Conservation (phyloP, 768 basidiomycete genomes). For the Punctularia strigosozonata region DNA sequence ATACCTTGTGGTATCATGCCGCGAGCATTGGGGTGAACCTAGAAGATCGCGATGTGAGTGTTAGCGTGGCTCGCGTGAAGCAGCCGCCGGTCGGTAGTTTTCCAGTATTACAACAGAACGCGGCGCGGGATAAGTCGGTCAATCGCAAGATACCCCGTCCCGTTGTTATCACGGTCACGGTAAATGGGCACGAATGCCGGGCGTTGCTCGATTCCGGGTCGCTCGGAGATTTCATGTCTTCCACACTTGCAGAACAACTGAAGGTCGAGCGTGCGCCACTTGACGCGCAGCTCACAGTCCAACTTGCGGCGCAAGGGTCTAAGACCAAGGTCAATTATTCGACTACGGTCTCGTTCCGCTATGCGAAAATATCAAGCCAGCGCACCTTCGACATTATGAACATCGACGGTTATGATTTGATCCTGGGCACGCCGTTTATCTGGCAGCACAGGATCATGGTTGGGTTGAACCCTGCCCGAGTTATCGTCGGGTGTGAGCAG, state of each 20-base stretch:
- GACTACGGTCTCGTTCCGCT: constrained; percentile 8
- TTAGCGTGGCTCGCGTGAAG: too few relatives aligned
- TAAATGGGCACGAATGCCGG: constrained; percentile 4
- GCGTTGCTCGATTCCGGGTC: constrained; percentile 9
- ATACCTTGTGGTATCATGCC: too few relatives aligned
- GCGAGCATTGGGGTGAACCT: too few relatives aligned
- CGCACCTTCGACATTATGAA: constrained; percentile 16
- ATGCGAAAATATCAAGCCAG: background rate
- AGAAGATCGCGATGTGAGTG: too few relatives aligned
- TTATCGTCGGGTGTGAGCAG: constrained; percentile 11
- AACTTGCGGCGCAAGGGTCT: constrained; percentile 25
- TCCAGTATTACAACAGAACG: too few relatives aligned
- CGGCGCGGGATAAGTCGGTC: too few relatives aligned
- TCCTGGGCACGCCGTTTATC: constrained; percentile 21
- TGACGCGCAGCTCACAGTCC: constrained; percentile 7
- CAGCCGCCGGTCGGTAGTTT: too few relatives aligned
- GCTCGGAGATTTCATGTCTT: constrained; percentile 11
- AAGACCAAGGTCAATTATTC: constrained; percentile 11
- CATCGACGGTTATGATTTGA: constrained; percentile 16
- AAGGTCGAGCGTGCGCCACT: constrained; percentile 3
- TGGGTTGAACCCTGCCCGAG: constrained; percentile 3
- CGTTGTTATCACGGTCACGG: too few relatives aligned
- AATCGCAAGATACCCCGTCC: too few relatives aligned
- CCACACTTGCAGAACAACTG: constrained; percentile 10
- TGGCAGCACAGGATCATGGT: constrained; percentile 10